phyloP scores from a whole-genome alignment of 208 protist species.

The Vickermania ingenoplastis region DNA sequence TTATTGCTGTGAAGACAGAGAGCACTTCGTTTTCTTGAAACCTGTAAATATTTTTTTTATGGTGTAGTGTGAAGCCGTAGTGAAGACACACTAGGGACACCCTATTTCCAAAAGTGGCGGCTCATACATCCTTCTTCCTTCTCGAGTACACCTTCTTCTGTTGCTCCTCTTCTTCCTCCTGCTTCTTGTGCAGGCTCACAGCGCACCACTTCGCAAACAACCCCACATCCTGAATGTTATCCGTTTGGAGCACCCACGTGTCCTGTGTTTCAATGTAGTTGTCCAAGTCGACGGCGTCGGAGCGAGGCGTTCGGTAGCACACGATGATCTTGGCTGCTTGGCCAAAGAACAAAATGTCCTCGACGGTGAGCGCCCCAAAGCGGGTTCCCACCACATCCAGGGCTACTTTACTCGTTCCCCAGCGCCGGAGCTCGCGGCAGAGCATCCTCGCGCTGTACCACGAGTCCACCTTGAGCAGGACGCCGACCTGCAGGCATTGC shows the following conservation, averaged over 20 bases:
- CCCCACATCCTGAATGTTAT: slow-evolving; percentile 65
- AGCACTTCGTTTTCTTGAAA: background rate
- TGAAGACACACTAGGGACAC: too few species aligned
- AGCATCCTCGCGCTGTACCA: slow-evolving; percentile 84
- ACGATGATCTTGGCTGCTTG: slow-evolving; percentile 59
- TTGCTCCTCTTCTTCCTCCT: slow-evolving; percentile 24
- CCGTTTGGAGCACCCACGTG: slow-evolving; percentile 65
- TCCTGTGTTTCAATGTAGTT: slow-evolving; percentile 51
- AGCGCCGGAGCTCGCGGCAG: slow-evolving; percentile 40
- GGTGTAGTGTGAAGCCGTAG: too few species aligned
- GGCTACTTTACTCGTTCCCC: slow-evolving; percentile 54
- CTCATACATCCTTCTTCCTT: too few species aligned
- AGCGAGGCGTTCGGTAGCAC: slow-evolving; percentile 69
- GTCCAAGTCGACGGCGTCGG: slow-evolving; percentile 49
- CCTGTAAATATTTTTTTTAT: too few species aligned
- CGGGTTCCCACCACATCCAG: slow-evolving; percentile 73
- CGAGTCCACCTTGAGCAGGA: slow-evolving; percentile 83
- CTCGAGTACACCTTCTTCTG: background rate
- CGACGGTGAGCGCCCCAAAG: slow-evolving; percentile 56
- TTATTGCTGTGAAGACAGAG: background rate
- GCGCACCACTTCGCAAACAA: slow-evolving; percentile 79
- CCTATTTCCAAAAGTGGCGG: too few species aligned
- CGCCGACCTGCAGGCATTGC: slow-evolving; percentile 68
- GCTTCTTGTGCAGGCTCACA: slow-evolving; percentile 59
- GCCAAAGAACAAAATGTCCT: slow-evolving; percentile 72